Conservation (phyloP, 495 filamentous ascomycete genomes). For the Immersiella caudata region DNA sequence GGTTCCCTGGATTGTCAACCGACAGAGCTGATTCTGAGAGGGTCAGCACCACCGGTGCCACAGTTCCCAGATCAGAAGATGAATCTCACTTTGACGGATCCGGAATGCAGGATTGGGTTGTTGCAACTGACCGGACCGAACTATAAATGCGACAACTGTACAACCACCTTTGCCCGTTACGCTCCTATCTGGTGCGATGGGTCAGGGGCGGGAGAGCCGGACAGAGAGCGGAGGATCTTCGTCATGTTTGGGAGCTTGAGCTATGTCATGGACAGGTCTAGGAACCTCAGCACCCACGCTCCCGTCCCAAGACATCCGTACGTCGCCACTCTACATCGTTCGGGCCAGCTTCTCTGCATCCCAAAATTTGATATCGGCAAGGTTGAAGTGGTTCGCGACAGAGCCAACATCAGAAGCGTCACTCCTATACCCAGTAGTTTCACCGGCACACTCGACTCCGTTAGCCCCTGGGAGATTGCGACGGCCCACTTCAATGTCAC, state of each 20-base stretch:
- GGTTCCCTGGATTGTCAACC: conserved; percentile 18
- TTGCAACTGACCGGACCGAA: neutral
- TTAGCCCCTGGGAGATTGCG: conserved; percentile 12
- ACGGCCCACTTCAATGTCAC: neutral
- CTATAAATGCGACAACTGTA: neutral
- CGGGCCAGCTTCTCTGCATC: conserved; percentile 18
- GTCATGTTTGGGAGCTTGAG: conserved; percentile 8
- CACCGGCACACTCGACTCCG: conserved; percentile 9
- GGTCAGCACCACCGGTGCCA: neutral
- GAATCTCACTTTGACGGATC: conserved; percentile 14
- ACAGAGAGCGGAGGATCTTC: conserved; percentile 8
- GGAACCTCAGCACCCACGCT: neutral
- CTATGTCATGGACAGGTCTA: neutral
- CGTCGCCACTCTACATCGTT: conserved; percentile 2
- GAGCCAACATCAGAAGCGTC: conserved; percentile 1
- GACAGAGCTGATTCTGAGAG: conserved; percentile 2
- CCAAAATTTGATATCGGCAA: conserved; percentile 10
- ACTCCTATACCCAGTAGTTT: neutral
- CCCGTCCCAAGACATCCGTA: neutral
- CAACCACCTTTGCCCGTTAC: conserved; percentile 2
- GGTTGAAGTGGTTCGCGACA: conserved; percentile 19
- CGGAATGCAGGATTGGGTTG: conserved; percentile 11
- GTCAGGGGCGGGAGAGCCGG: neutral
- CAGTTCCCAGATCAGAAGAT: neutral
- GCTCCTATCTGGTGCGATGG: conserved; percentile 2